A percentile compares a stretch with the other conserved stretches of the same genome.
Evolutionary conservation across 768 basidiomycete species (phyloP).

Genomic region (Phaffia australis): DNA sequence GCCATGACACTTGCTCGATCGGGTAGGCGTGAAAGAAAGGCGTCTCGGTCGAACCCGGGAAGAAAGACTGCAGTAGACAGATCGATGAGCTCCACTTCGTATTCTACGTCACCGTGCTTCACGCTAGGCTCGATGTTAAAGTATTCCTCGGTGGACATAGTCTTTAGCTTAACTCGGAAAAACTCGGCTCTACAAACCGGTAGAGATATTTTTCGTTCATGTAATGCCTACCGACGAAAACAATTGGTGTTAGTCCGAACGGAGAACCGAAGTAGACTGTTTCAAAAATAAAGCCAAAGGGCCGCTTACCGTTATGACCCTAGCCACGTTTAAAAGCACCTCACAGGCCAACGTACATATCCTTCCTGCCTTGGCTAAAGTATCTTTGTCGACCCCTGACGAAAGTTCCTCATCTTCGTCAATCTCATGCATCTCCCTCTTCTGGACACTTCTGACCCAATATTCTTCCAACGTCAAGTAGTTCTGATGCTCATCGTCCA

Average conservation of each 20-base stretch:
- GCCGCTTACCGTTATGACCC: not conserved
- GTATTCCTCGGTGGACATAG: not conserved
- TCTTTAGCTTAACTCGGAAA: conserved; percentile 16
- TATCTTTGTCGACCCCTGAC: not conserved
- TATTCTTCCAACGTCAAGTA: conserved; percentile 8
- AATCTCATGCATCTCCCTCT: not conserved
- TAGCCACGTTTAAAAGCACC: conserved; percentile 12
- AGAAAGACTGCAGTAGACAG: too few species aligned
- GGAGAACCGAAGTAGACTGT: not conserved
- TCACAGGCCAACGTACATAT: conserved; percentile 1
- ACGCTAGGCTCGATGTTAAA: too few species aligned
- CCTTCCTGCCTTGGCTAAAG: not conserved
- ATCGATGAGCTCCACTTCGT: too few species aligned
- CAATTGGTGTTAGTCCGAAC: too few species aligned
- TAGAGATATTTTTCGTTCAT: conserved; percentile 9
- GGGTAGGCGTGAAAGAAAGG: too few species aligned
- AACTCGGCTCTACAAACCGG: conserved; percentile 1
- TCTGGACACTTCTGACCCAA: conserved; percentile 6
- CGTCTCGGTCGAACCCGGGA: too few species aligned
- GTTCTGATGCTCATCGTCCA: not conserved
- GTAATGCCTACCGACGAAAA: conserved; percentile 4
- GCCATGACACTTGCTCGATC: too few species aligned
- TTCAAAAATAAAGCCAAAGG: not conserved
- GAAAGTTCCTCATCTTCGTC: not conserved
- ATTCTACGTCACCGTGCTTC: too few species aligned